Base-by-base conservation (phyloP, 345 rosid genomes). In the Citrus unshiu region DNA sequence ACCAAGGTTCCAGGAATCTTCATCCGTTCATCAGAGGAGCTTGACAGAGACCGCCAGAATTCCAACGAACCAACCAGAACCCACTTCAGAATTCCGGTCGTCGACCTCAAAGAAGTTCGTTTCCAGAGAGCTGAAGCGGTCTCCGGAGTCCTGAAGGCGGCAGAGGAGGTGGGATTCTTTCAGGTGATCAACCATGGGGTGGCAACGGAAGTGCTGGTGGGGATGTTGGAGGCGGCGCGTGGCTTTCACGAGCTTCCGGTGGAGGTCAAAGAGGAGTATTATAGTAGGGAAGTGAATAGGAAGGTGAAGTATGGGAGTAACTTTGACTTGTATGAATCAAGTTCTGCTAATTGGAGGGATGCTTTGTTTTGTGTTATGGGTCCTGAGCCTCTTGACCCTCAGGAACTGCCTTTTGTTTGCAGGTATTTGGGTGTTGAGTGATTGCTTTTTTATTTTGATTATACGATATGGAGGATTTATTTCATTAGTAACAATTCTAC, bases 161-260 rank as follows among this genome's bases (percentile, higher is more conserved):
- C 82, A 24, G 80, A 29, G 77, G 85, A 64, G 54, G 79, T 82
- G 37, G 87, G 87, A 30, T 82, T 85, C 72, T 85, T 85, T 77
- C 85, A 82, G 82, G 79, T 85, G 68, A 77, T 85, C 56, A 80
- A 79, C 61, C 87, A 85, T 56, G 85, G 78, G 7, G 56, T 82
- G 10, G 67, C 51, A 5, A 46, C 5, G 74, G 66, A 60, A 64
- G 43, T 77, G 63, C n/a, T 82, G 67, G 87, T 74, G 7, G 78
- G 43, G 77, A 67, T 77, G 83, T 12, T 85, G 78, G 75, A 66
- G 74, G 83, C 79, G 40, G 73, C 59, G 7, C 74, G 83, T 51
- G 77, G 72, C 29, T 73, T 82, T 67, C 83, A 85, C 73, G 83
- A 85, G 83, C 83, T 82, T 8, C 81, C 75, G 24, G n/a, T 46